Evolutionary conservation across 2,329 filamentous ascomycete genomes (phyloP).

Genomic region (Beauveria medogensis): DNA sequence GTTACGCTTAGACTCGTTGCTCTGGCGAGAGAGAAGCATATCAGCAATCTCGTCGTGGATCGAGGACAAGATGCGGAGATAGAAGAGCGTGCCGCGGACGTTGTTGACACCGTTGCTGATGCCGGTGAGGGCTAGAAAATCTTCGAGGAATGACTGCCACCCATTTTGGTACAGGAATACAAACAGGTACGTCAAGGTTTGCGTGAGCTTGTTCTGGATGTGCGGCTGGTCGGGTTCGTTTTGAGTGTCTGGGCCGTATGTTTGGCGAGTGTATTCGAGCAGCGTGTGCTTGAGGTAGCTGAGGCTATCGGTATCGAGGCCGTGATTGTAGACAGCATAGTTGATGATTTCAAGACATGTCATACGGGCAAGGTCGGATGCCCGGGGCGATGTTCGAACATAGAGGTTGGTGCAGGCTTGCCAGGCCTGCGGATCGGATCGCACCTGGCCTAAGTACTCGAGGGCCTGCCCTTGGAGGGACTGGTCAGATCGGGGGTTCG

Average conservation of each 20-base stretch:
- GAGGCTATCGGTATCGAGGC: conserved; percentile 65
- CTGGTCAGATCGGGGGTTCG: conserved; percentile 69
- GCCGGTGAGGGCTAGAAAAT: conserved; percentile 71
- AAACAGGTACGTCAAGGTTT: conserved; percentile 92
- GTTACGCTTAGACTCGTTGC: conserved; percentile 74
- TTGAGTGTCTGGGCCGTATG: conserved; percentile 55
- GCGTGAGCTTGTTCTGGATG: conserved; percentile 94
- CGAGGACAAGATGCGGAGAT: conserved; percentile 78
- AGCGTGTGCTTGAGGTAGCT: conserved; percentile 71
- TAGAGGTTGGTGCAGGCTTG: conserved; percentile 84
- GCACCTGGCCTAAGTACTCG: conserved; percentile 70
- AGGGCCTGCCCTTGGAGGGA: conserved; percentile 74
- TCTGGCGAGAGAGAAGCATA: conserved; percentile 71
- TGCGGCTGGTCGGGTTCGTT: conserved; percentile 60
- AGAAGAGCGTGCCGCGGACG: conserved; percentile 68
- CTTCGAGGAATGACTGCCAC: conserved; percentile 87
- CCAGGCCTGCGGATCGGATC: conserved; percentile 78
- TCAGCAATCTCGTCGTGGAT: conserved; percentile 98
- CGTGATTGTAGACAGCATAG: conserved; percentile 75
- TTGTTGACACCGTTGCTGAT: conserved; percentile 60
- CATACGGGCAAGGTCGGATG: conserved; percentile 78
- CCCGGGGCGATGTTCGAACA: conserved; percentile 58
- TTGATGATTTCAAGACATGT: conserved; percentile 90
- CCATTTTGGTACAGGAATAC: conserved; percentile 75
- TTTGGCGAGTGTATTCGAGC: conserved; percentile 69